These are phyloP conservation scores for Aspergillus carbonarius DNA, from an alignment of 2,329 filamentous ascomycete species.

Conservation along the genomic window DNA sequence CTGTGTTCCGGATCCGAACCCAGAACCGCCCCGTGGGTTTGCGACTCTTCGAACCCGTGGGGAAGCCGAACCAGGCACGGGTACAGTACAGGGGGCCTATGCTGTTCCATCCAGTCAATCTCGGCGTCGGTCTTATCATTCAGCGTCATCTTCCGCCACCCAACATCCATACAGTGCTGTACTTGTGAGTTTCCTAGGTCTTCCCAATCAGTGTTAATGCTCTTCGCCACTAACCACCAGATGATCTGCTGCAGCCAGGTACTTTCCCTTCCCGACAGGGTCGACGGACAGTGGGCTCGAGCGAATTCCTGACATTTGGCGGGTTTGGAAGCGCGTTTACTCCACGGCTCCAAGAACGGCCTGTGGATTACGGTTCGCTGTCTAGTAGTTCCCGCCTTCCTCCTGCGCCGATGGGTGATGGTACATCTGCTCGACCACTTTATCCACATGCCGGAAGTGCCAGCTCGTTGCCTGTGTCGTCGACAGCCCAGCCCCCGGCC, in stretches of 20 bases:
- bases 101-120: conserved; percentile 17
- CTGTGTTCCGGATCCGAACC: conserved; percentile 69
- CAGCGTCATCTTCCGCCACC: conserved; percentile 19
- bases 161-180: conserved; percentile 9
- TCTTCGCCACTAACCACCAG: conserved; percentile 2
- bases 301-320: conserved; percentile 20
- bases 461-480: conserved; percentile 8
- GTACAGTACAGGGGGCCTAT: conserved; percentile 13
- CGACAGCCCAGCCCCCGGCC: conserved; percentile 3
- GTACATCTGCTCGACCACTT: conserved; percentile 11
- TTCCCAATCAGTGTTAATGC: not conserved
- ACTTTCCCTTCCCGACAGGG: conserved; percentile 17
- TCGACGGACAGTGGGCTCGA: conserved; percentile 28
- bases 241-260: conserved; percentile 13
- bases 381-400: conserved; percentile 12
- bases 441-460: conserved; percentile 4
- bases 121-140: conserved; percentile 29
- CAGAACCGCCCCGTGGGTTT: conserved; percentile 51
- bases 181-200: conserved; percentile 14
- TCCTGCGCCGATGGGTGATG: not conserved
- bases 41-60: conserved; percentile 22
- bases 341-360: conserved; percentile 16
- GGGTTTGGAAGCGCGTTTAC: conserved; percentile 17
- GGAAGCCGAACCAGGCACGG: conserved; percentile 11
- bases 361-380: conserved; percentile 17